Evolutionary conservation across 2,329 filamentous ascomycete species (phyloP), one percentile per base, ranked within the genome.

Genomic region (Sordariomycetes sp.): DNA sequence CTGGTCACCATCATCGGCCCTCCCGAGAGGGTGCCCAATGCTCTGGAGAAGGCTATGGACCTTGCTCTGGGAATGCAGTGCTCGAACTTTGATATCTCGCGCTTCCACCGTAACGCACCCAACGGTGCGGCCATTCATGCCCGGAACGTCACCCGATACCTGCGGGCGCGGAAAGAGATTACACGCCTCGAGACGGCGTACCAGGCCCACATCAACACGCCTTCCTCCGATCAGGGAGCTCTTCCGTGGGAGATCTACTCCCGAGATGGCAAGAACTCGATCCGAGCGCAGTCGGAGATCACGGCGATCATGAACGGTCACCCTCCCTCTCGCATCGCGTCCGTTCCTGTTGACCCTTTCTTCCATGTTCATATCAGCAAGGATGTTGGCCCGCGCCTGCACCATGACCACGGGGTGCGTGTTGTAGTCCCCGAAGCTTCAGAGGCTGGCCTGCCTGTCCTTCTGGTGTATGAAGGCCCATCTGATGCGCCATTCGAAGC

Each of bases 161-260:
- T 97, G 56, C 86, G 86, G 59, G 84, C 94, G 66, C 87, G 89
- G 53, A 82, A 85, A 65, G 89, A 93, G 64, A 87, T 97, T 65
- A 83, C 89, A 64, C 85, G 90, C 56, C 79, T 99, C 16, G 91
- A 97, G 75, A 83, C 81, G 60, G 74, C 82, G 54, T 89, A 96
- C 71, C 82, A 88, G 66, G 87, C 91, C n/a, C 89, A 90, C 70
- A 95, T 97, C 69, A 89, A 93, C 65, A 86, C 91, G 1, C 89
- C 90, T 0, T 81, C 80, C 62, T 80, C 82, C 3, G 78, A 81
- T 55, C 84, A 89, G 52, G 86, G 86, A 40, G 84, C 84, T 12
- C 82, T 88, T 52, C 86, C 86, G 0, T 96, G 92, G 90, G 87
- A 96, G 69, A 81, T 97, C 58, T 96, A 92, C 72, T 89, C 90